These are phyloP conservation scores for Solanum raphanifolium DNA, from an alignment of 257 asterid genomes.

Conservation along the genomic window DNA sequence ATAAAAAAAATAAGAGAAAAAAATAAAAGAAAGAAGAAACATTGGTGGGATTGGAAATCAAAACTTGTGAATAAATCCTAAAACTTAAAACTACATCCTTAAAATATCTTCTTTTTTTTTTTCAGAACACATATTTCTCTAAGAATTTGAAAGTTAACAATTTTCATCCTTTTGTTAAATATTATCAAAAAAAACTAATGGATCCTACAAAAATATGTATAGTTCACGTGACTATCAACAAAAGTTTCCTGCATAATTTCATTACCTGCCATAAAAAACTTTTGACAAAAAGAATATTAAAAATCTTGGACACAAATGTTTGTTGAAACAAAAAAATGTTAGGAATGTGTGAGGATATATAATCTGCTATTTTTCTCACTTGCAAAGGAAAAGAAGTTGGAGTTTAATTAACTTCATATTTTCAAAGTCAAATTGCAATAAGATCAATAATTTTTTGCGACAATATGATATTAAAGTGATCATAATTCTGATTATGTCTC, in stretches of 20 bases:
- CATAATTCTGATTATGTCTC: neutral
- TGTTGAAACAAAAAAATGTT: neutral
- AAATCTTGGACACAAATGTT: too few species aligned
- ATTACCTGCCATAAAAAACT: too few species aligned
- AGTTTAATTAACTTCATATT: too few species aligned
- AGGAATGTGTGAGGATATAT: neutral
- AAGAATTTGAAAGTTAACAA: neutral
- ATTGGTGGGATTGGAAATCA: neutral
- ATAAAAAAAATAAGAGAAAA: neutral
- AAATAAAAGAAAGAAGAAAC: neutral
- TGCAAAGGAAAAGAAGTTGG: neutral
- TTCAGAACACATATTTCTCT: too few species aligned
- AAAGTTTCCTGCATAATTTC: too few species aligned
- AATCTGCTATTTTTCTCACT: neutral
- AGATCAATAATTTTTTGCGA: neutral
- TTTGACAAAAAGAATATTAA: too few species aligned
- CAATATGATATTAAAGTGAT: neutral
- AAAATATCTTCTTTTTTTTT: too few species aligned
- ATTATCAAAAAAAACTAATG: too few species aligned
- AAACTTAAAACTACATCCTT: neutral
- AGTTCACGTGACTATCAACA: neutral
- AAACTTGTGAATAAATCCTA: neutral
- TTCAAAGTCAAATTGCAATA: neutral
- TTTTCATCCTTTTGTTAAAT: neutral
- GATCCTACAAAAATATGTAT: too few species aligned